Base-by-base conservation (phyloP, 148 eudicot species). In the Vaccinium macrocarpon region DNA sequence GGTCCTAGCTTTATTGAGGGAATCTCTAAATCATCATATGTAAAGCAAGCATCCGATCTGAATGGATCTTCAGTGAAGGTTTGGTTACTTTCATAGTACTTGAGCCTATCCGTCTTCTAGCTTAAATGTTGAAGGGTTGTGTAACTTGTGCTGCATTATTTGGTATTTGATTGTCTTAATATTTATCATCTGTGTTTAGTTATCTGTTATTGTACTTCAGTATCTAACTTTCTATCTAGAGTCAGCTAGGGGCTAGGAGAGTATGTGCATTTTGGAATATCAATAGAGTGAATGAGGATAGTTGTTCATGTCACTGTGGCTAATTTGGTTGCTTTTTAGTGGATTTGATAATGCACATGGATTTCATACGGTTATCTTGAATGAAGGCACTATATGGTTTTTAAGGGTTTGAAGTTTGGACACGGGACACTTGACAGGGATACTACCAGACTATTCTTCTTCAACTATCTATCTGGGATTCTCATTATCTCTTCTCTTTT, bases 51-150 rank as follows among this genome's bases (percentile, higher is more conserved):
- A 71, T 84, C 94, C 79, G 99, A 96, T 80, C 79, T 96, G 76
- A 87, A 87, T 85, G 94, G 95, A 79, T 91, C 97, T 82, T 96
- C 97, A 49, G 90, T 94, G 52, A 96, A 96, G 98, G 98, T 94
- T 83, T 29, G 81, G 2, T 76, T 42, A 51, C 5, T 81, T 25
- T 53, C 50, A 29, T 32, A 32, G 12, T 15, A 42, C 62, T 77
- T 57, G 46, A 32, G n/a, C 82, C 46, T 32, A 68, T 56, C 62
- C 16, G 32, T 55, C 9, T 19, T 56, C 35, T 42, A 29, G 50
- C 6, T 55, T 56, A 29, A 79, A 57, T 25, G 19, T 78, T 52
- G 61, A 25, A 50, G 42, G 9, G 61, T 78, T 78, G 57, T 78
- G 42, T 11, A 18, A 10, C 23, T 78, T 78, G 57, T 78, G 42